Evolutionary conservation across 2,329 filamentous ascomycete species (phyloP).

Genomic region (Aphanocladium album): DNA sequence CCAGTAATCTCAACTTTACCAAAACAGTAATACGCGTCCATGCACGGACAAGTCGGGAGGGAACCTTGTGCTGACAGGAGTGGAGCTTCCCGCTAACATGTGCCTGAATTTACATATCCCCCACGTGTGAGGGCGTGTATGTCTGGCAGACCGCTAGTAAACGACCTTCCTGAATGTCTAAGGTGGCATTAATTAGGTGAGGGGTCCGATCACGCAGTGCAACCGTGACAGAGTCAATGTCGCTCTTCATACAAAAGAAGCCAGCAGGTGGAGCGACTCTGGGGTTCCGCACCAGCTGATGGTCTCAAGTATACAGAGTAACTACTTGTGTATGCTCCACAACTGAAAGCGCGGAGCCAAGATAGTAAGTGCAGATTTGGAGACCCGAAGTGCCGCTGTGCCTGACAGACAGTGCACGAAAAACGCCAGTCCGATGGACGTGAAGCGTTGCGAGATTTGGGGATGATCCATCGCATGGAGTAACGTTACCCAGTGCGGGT

Average conservation of each 20-base stretch:
- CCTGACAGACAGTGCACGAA: not conserved
- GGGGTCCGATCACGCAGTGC: not conserved
- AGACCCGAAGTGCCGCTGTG: not conserved
- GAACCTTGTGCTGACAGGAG: slow-evolving; percentile 4
- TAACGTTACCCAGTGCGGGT: slow-evolving; percentile 8
- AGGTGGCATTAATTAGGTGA: not conserved
- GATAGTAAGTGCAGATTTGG: no score
- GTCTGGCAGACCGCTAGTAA: no score
- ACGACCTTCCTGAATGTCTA: no score
- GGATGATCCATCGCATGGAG: not conserved
- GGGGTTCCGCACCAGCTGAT: no score
- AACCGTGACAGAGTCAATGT: not conserved
- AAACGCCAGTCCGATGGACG: not conserved
- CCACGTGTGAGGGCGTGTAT: no score
- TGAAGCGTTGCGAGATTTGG: not conserved
- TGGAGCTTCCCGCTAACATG: not conserved
- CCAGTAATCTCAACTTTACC: not conserved
- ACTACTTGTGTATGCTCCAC: not conserved
- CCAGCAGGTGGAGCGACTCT: no score
- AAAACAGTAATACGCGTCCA: not conserved
- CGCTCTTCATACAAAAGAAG: not conserved
- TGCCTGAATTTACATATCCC: not conserved
- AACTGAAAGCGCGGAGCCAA: not conserved
- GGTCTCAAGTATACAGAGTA: no score
- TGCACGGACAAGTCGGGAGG: not conserved